Base-by-base conservation (phyloP, 495 filamentous ascomycete species). In the Penicillium steckii region DNA sequence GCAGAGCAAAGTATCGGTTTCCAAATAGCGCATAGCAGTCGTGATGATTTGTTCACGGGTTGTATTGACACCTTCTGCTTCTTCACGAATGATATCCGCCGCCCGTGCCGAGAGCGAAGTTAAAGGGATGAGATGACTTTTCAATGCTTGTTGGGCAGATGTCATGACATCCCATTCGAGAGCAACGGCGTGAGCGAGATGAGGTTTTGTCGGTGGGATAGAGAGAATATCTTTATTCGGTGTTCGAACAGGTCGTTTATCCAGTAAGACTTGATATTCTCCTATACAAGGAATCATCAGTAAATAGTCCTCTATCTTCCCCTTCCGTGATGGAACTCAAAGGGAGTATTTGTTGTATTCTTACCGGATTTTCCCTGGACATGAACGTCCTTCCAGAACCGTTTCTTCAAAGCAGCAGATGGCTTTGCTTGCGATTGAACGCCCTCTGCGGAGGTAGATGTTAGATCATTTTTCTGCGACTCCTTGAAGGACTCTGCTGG, bases 1-100 rank as follows among this genome's bases (percentile, higher is more conserved):
- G 76, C 94, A 98, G 8, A 98, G 81, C n/a, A 97, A 72, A 0
- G 89, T 92, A 68, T 98, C 94, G 0, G 94, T 98, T 49, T 91
- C 84, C 6, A 98, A 75, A 66, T 97, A 97, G 8, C 87, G 81
- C 78, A 97, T 80, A 27, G 91, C 69, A 43, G 82, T 87, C 9
- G 63, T 72, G 17, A 86, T 68, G 12, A 96, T 85, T 26, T 78
- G 74, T 1, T 77, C 59, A 33, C 91, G 76, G 25, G 73, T 71
- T 6, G 66, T 67, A 0, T 56, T 54, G 8, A 64, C 44, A 0
- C 73, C 77, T 23, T 66, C 38, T n/a, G 80, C 81, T 61, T 88
- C 85, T 53, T 90, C 84, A 21, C 76, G 77, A 21, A 71, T 75
- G 46, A 97, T 89, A 57, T 96, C 91, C 21, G 89, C 65, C 0